Evolutionary conservation across 768 basidiomycete species (phyloP), one percentile per base, ranked within the genome.

Genomic region (Lactarius sp.): DNA sequence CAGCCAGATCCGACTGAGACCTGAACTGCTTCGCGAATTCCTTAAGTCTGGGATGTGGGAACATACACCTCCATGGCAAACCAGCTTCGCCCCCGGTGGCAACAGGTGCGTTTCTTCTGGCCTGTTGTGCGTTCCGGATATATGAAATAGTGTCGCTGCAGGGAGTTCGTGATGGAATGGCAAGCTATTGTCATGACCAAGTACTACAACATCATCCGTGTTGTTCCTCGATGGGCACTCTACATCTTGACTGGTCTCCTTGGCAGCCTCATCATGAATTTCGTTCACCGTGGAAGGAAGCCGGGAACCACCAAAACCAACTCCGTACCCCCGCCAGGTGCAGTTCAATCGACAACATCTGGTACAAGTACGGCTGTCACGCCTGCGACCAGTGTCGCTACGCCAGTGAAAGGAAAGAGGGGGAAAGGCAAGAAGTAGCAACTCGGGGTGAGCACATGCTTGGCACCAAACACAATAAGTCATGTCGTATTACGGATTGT

Each of bases 41-140:
- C 75, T 96, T 61, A 77, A 79, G 66, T 77, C 81, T 12, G 86
- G 89, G 62, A 79, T 72, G 20, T 94, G 85, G 83, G 77, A 78
- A 60, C 70, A 77, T 3, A 82, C 82, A n/a, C 77, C 82, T 7
- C 83, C 85, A 2, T 96, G 93, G 94, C 74, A 75, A 16, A 78
- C 85, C 12, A 70, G 77, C 39, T 95, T 83, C 68, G 83, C 83
- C 9, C 93, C 93, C 8, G 92, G 91, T 44, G 92, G 93, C 46
- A 79, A 79, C 60, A 80, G 85, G 92, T 90, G 70, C 34, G 78
- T 71, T 52, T 55, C 46, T 22, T 57, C 53, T 42, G 70, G 61
- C 16, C 52, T 39, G 41, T 42, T 16, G 22, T 59, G 18, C 22
- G 3, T 7, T 41, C 31, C 20, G 46, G 41, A 34, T 31, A 31